phyloP scores from a whole-genome alignment of 306 rosid species.

The Corylus avellana region DNA sequence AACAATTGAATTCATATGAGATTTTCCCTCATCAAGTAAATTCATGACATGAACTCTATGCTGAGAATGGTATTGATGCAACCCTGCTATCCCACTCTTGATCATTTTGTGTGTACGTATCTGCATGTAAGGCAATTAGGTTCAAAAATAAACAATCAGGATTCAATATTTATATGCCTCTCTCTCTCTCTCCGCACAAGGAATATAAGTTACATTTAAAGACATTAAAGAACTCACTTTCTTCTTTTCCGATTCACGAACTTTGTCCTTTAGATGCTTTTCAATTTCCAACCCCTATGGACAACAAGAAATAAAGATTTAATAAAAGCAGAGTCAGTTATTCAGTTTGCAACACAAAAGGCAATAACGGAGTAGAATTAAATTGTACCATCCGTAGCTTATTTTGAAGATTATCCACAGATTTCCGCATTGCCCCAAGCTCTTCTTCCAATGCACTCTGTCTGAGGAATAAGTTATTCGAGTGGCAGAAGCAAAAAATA shows the following conservation, averaged over 20 bases:
- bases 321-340: background rate
- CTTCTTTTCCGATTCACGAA: constrained; percentile 68
- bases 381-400: constrained; percentile 79
- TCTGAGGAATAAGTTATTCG: constrained; percentile 89
- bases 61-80: constrained; percentile 56
- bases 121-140: constrained; percentile 50
- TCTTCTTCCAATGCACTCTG: constrained; percentile 95
- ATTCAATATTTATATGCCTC: background rate
- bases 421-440: constrained; percentile 64
- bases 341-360: background rate
- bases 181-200: background rate
- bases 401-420: constrained; percentile 65
- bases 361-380: constrained; percentile 15
- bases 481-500: constrained; percentile 43
- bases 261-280: constrained; percentile 81
- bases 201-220: background rate
- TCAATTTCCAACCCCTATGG: constrained; percentile 92
- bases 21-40: constrained; percentile 68
- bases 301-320: constrained; percentile 34
- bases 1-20: constrained; percentile 54
- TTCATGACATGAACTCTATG: constrained; percentile 50
- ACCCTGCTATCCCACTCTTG: constrained; percentile 50
- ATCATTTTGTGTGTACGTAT: constrained; percentile 49
- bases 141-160: constrained; percentile 28
- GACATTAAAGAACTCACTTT: constrained; percentile 55